Conservation (phyloP, 331 rosid genomes). For the Acacia pycnantha region DNA sequence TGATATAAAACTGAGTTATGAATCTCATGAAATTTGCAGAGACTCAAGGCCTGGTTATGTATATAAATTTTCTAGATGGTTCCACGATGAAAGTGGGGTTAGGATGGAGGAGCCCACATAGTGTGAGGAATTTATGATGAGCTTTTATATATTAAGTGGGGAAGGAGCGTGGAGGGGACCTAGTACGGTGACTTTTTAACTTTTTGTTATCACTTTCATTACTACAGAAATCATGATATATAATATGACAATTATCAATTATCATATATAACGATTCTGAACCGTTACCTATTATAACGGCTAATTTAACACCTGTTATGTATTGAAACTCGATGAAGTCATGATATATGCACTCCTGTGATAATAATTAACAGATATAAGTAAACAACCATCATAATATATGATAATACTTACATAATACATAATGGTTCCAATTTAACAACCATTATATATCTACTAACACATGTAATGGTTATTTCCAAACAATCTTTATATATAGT, state of each 20-base stretch:
- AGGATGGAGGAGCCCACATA: not conserved
- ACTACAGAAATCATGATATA: too few relatives aligned
- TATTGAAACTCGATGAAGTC: rapidly evolving
- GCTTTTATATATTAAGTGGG: not conserved
- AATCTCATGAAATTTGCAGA: not conserved
- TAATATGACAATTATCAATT: too few relatives aligned
- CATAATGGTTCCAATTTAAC: too few relatives aligned
- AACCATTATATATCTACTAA: too few relatives aligned
- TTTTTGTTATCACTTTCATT: not conserved
- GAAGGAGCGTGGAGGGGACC: not conserved
- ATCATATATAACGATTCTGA: too few relatives aligned
- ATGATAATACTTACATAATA: too few relatives aligned
- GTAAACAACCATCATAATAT: too few relatives aligned
- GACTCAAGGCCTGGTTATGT: not conserved
- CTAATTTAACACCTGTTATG: too few relatives aligned
- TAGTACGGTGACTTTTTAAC: not conserved
- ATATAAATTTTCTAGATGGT: not conserved
- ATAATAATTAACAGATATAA: too few relatives aligned
- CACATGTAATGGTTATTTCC: too few relatives aligned
- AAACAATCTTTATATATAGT: too few relatives aligned
- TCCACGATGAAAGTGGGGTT: not conserved
- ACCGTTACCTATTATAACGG: rapidly evolving
- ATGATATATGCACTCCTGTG: too few relatives aligned
- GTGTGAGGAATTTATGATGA: not conserved
- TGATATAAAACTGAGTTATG: not conserved